Percentiles rank a stretch among this genome's conserved stretches.
phyloP scores from a whole-genome alignment of 148 eudicot genomes.

The Persicaria tinctoria region DNA sequence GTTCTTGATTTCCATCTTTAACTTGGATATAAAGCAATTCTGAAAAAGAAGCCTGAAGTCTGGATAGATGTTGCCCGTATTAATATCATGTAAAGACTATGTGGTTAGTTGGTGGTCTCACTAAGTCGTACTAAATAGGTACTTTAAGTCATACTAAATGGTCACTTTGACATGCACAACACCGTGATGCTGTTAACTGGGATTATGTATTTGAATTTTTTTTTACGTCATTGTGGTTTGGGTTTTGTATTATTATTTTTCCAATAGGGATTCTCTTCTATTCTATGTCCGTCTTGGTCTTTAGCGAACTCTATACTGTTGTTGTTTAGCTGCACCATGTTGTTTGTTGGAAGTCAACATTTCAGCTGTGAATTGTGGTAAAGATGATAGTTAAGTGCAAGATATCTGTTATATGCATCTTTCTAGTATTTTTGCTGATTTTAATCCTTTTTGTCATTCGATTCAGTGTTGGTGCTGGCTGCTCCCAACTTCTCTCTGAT shows the following conservation, averaged over 20 bases:
- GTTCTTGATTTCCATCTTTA: not conserved
- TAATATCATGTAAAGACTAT: not conserved
- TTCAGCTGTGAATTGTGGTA: not conserved
- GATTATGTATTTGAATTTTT: not conserved
- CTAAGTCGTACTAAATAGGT: not conserved
- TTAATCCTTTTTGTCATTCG: not conserved
- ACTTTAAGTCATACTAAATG: not conserved
- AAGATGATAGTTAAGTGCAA: not conserved
- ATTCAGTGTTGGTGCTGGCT: conserved; percentile 93
- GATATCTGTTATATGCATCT: conserved; percentile 3
- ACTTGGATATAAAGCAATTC: not conserved
- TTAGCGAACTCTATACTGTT: not conserved
- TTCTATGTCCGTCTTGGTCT: no score
- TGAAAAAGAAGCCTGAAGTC: not conserved
- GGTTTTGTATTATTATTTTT: not conserved
- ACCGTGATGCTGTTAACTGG: not conserved
- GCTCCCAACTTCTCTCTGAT: conserved; percentile 95
- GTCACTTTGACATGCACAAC: not conserved
- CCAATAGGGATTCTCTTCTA: not conserved
- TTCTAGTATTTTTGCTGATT: not conserved
- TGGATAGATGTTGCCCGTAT: not conserved
- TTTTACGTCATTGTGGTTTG: not conserved
- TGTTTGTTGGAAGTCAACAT: not conserved
- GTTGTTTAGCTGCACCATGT: not conserved
- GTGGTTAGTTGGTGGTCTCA: not conserved